Evolutionary conservation across 2,329 filamentous ascomycete genomes (phyloP).

Genomic region (Colletotrichum sp.): DNA sequence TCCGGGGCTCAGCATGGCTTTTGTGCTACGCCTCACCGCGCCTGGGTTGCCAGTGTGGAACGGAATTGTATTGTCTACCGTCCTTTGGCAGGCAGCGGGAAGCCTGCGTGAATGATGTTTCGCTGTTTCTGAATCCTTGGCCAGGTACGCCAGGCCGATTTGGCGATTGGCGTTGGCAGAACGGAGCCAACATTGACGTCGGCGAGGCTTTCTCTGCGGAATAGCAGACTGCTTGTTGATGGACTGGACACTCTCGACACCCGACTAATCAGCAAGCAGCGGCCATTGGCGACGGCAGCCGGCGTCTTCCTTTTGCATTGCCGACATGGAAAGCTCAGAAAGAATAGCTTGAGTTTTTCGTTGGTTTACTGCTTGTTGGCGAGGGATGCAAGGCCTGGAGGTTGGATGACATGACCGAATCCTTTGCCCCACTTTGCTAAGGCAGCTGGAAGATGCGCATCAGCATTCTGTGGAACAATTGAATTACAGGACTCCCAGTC

Average conservation of each 20-base stretch:
- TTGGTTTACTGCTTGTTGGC: neutral
- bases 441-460: neutral
- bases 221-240: neutral
- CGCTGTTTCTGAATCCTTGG: neutral
- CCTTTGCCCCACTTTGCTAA: neutral
- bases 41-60: neutral
- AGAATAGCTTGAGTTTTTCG: neutral
- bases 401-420: neutral
- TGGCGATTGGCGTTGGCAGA: neutral
- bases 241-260: neutral
- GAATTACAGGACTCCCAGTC: neutral
- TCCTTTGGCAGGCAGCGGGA: neutral
- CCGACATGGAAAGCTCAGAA: neutral
- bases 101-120: neutral
- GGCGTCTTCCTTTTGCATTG: neutral
- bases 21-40: slow-evolving; percentile 11
- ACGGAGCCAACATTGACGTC: neutral
- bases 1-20: slow-evolving; percentile 10
- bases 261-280: neutral
- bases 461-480: neutral
- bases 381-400: neutral
- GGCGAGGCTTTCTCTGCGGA: neutral
- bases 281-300: neutral
- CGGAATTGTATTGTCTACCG: neutral
- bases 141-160: neutral